A percentile compares a stretch with the other conserved stretches of the same genome.
These are phyloP conservation scores for Boletus bicolor DNA, from an alignment of 768 basidiomycete genomes.

Conservation along the genomic window DNA sequence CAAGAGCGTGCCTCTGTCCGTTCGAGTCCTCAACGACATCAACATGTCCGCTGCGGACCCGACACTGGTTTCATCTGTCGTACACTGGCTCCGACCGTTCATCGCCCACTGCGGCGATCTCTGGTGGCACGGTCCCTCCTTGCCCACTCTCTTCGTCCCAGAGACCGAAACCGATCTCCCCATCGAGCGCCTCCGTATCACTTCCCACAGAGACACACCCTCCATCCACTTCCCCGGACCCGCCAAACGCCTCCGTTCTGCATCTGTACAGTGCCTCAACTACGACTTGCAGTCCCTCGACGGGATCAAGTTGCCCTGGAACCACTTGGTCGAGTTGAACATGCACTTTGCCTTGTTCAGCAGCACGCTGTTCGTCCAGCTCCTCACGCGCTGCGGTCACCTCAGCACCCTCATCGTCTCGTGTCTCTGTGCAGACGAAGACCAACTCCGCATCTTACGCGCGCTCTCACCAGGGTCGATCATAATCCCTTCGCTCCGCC, in stretches of 20 bases:
- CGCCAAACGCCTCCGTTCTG: constrained; percentile 17
- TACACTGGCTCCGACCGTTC: constrained; percentile 24
- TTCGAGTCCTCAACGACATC: constrained; percentile 29
- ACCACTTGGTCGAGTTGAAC: constrained; percentile 21
- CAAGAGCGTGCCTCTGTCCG: constrained; percentile 23
- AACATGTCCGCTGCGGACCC: constrained; percentile 8
- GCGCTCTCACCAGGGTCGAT: constrained; percentile 12
- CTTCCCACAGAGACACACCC: constrained; percentile 12
- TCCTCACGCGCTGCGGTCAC: constrained; percentile 20
- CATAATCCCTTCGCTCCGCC: constrained; percentile 15
- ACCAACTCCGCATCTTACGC: constrained; percentile 9
- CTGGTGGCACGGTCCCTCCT: constrained; percentile 32
- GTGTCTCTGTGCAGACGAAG: constrained; percentile 25
- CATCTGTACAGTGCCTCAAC: constrained; percentile 19
- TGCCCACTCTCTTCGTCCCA: constrained; percentile 19
- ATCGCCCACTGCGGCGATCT: constrained; percentile 25
- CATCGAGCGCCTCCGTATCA: constrained; percentile 24
- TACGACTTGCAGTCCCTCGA: constrained; percentile 24
- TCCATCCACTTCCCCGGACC: constrained; percentile 17
- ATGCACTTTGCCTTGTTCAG: constrained; percentile 29
- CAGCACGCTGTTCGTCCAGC: constrained; percentile 21
- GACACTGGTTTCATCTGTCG: neutral
- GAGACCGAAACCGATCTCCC: neutral
- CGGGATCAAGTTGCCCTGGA: constrained; percentile 27
- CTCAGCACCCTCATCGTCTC: constrained; percentile 23